A percentile compares a stretch with the other conserved stretches of the same genome.
These are phyloP conservation scores for Aspergillus leporis DNA, from an alignment of 495 filamentous ascomycete species.

Conservation along the genomic window DNA sequence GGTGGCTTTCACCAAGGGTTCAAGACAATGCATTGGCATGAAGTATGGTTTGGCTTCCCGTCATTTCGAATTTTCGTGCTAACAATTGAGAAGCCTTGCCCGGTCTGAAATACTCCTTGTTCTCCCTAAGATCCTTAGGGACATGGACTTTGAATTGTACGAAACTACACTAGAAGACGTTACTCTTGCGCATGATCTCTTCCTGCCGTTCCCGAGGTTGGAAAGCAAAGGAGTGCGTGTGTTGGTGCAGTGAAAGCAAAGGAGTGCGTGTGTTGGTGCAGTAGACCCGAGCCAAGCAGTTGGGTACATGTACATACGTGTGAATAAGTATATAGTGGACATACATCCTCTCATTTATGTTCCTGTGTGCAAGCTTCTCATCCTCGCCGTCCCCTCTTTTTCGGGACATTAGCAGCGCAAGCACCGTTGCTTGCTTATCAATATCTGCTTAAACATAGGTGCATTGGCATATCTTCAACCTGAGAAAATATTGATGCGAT, in stretches of 20 bases:
- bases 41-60: constrained; percentile 23
- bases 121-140: constrained; percentile 9
- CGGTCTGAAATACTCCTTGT: constrained; percentile 13
- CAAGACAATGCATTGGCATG: constrained; percentile 51
- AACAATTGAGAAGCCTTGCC: constrained; percentile 3
- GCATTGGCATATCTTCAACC: too few relatives aligned
- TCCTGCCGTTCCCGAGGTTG: constrained; percentile 12
- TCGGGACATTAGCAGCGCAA: too few relatives aligned
- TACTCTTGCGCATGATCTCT: constrained; percentile 14
- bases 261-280: constrained; percentile 12
- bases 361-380: too few relatives aligned
- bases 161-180: constrained; percentile 16
- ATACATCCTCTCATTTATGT: too few relatives aligned
- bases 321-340: too few relatives aligned
- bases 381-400: too few relatives aligned
- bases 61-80: constrained; percentile 3
- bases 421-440: too few relatives aligned
- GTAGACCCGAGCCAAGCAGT: neutral
- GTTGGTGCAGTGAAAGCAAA: constrained; percentile 13
- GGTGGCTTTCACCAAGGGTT: constrained; percentile 50
- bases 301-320: too few relatives aligned
- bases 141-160: constrained; percentile 12
- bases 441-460: too few relatives aligned
- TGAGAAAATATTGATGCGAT: too few relatives aligned
- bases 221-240: constrained; percentile 16